Evolutionary conservation across 2,329 filamentous ascomycete species (phyloP).

Genomic region (Emergomyces africanus): DNA sequence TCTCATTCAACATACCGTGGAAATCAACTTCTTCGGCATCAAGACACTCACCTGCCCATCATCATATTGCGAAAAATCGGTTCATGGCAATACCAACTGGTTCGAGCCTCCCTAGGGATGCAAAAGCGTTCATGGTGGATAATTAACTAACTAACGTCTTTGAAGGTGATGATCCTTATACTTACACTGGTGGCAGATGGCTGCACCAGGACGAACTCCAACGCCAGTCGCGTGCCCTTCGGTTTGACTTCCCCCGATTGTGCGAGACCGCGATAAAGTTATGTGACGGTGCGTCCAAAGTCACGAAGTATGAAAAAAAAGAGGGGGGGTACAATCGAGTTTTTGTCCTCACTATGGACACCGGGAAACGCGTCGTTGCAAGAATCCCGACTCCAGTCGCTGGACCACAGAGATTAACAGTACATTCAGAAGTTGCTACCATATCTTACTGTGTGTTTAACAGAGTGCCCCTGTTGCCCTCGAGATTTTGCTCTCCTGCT

Average conservation of each 20-base stretch:
- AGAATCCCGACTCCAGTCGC: constrained; percentile 19
- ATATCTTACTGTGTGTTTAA: constrained; percentile 5
- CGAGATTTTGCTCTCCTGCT: neutral
- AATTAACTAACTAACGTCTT: neutral
- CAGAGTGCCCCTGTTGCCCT: neutral
- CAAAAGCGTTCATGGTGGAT: too few species aligned
- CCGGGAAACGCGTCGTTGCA: constrained; percentile 13
- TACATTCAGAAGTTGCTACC: constrained; percentile 18
- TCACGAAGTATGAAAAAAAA: constrained; percentile 8
- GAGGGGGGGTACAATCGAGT: constrained; percentile 14
- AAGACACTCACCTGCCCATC: too few species aligned
- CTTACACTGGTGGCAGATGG: constrained; percentile 6
- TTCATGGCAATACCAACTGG: too few species aligned
- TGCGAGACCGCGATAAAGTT: constrained; percentile 3
- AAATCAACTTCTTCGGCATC: too few species aligned
- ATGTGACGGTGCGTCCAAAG: constrained; percentile 3
- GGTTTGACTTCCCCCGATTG: constrained; percentile 7
- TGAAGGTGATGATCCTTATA: constrained; percentile 5
- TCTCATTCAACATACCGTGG: too few species aligned
- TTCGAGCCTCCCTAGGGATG: too few species aligned
- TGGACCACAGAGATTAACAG: constrained; percentile 16
- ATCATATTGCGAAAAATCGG: too few species aligned
- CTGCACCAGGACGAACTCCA: constrained; percentile 8
- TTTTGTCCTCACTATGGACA: constrained; percentile 16
- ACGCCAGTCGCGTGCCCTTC: constrained; percentile 2